Conservation (phyloP, 257 asterid genomes). For the Handroanthus guayacan region DNA sequence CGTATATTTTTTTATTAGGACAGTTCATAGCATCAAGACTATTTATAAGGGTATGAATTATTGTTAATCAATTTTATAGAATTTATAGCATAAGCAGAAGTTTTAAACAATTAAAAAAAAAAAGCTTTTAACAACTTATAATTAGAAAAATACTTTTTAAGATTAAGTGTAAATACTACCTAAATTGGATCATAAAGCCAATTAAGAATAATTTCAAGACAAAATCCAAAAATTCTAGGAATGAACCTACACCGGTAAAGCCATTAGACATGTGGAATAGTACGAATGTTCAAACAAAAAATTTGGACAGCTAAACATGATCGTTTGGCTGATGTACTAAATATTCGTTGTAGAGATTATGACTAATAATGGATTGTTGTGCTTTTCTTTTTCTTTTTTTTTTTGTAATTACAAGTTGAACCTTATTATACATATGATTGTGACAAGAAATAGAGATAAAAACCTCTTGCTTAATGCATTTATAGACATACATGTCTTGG, state of each 20-base stretch:
- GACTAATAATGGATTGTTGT: background rate
- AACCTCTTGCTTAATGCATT: background rate
- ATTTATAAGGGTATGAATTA: too few species aligned
- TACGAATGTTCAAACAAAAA: background rate
- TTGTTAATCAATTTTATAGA: too few species aligned
- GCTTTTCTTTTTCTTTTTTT: too few species aligned
- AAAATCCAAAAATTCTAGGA: background rate
- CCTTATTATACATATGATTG: background rate
- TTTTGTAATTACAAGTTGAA: background rate
- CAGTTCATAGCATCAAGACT: too few species aligned
- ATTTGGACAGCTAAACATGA: slow-evolving; percentile 19
- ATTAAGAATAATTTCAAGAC: background rate
- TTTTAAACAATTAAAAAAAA: too few species aligned
- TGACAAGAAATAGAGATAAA: too few species aligned
- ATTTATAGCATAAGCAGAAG: too few species aligned
- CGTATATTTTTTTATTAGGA: too few species aligned
- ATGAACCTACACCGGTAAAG: background rate
- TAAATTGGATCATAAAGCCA: too few species aligned
- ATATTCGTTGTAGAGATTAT: background rate
- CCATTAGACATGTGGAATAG: slow-evolving; percentile 1
- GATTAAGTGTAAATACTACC: too few species aligned
- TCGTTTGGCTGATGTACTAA: background rate
- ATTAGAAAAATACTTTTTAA: too few species aligned
- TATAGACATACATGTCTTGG: background rate
- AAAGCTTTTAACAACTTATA: too few species aligned